Conservation (phyloP, 257 asterid species). For the Solanum clarkiae region DNA sequence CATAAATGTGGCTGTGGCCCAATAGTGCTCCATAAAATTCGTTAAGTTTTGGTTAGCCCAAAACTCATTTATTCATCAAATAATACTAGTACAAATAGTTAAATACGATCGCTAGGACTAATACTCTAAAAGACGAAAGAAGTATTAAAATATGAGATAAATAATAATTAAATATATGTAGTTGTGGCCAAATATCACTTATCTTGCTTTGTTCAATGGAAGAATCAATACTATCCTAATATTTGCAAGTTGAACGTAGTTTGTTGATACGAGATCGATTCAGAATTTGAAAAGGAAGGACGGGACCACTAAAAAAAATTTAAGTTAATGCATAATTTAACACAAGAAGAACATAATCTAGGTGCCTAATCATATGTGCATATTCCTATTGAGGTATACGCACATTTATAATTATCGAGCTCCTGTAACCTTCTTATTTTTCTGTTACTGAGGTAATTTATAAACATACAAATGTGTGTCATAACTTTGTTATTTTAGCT, state of each 20-base stretch:
- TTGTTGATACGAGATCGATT: neutral
- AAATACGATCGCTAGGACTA: neutral
- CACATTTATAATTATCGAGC: no score
- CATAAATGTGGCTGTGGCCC: neutral
- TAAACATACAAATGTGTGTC: neutral
- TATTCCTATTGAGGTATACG: no score
- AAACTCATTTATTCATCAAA: neutral
- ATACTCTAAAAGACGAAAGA: no score
- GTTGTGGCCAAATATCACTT: neutral
- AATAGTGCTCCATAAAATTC: neutral
- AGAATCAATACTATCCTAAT: neutral
- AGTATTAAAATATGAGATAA: neutral
- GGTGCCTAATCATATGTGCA: no score
- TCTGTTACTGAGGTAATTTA: neutral
- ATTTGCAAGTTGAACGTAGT: neutral
- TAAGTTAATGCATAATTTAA: neutral
- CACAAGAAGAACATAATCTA: no score
- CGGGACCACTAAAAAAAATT: neutral
- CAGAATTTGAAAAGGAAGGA: neutral
- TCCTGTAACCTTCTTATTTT: no score
- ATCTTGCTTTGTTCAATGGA: neutral
- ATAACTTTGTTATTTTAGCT: neutral
- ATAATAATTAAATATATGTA: no score
- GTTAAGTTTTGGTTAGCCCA: neutral
- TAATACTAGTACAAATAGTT: neutral